These are phyloP conservation scores for Entophlyctis helioformis DNA, from an alignment of 192 early-diverging fungal genomes.

Conservation along the genomic window DNA sequence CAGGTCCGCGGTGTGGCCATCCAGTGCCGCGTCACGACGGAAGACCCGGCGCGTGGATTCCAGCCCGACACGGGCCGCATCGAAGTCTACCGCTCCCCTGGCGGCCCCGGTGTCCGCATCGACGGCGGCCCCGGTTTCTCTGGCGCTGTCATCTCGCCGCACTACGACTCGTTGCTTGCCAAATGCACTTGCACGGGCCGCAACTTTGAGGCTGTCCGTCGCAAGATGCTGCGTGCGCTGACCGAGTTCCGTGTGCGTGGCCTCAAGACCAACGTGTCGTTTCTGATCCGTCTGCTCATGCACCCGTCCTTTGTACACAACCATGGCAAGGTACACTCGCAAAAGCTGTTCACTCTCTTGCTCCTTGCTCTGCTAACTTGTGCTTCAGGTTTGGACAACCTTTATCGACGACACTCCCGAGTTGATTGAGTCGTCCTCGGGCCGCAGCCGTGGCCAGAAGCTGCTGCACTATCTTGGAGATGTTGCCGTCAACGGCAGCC, in stretches of 20 bases:
- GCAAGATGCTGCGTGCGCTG: constrained; percentile 76
- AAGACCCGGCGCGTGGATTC: constrained; percentile 86
- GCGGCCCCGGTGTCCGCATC: constrained; percentile 50
- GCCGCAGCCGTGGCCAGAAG: constrained; percentile 76
- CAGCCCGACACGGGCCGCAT: constrained; percentile 94
- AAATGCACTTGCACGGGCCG: constrained; percentile 79
- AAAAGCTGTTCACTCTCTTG: not conserved
- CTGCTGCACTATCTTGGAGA: constrained; percentile 84
- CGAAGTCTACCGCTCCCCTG: constrained; percentile 84
- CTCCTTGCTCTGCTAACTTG: not conserved
- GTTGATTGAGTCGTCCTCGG: constrained; percentile 69
- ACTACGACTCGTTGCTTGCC: constrained; percentile 91
- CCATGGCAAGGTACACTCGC: not conserved
- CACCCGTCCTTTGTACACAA: constrained; percentile 58
- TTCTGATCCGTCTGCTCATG: constrained; percentile 76
- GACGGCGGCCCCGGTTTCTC: constrained; percentile 70
- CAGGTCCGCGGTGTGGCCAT: constrained; percentile 73
- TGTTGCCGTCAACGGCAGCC: constrained; percentile 81
- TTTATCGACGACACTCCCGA: constrained; percentile 96
- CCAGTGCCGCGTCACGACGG: constrained; percentile 94
- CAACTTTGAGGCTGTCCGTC: constrained; percentile 80
- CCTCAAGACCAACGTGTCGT: constrained; percentile 93
- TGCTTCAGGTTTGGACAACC: constrained; percentile 74
- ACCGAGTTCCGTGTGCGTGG: constrained; percentile 94
- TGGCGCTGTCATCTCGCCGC: constrained; percentile 84